Evolutionary conservation across 2,329 filamentous ascomycete genomes (phyloP).

Genomic region (Blastomyces gilchristii): DNA sequence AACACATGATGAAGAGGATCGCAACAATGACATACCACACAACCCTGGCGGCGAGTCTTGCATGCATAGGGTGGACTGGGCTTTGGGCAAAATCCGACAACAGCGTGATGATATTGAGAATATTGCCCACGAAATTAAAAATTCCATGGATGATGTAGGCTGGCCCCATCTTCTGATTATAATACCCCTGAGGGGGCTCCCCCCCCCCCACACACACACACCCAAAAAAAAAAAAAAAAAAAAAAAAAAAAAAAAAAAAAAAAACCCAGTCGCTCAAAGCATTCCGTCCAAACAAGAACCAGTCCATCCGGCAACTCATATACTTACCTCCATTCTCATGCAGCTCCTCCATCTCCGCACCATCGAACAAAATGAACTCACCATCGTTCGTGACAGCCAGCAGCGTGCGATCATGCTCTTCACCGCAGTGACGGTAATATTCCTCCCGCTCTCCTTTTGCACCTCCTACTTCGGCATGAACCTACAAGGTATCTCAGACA

Average conservation of each 20-base stretch:
- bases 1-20: slow-evolving; percentile 2
- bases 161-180: neutral
- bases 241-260: no score
- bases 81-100: slow-evolving; percentile 1
- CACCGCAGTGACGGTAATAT: slow-evolving; percentile 17
- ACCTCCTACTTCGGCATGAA: slow-evolving; percentile 19
- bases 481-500: slow-evolving; percentile 16
- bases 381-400: slow-evolving; percentile 6
- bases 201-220: no score
- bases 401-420: slow-evolving; percentile 12
- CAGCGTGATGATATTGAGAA: slow-evolving; percentile 3
- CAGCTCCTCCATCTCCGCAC: slow-evolving; percentile 4
- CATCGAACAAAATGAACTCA: slow-evolving; percentile 8
- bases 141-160: slow-evolving; percentile 7
- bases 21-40: neutral
- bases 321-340: neutral
- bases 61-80: slow-evolving; percentile 2
- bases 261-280: neutral
- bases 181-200: neutral
- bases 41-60: slow-evolving; percentile 2
- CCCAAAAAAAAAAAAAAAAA: no score
- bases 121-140: slow-evolving; percentile 4
- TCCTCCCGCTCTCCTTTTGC: slow-evolving; percentile 16
- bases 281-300: neutral
- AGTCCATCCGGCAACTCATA: neutral